Percentiles rank a stretch among this genome's conserved stretches.
Conservation (phyloP, 129 eudicot species). For the Helianthus tuberosus region DNA sequence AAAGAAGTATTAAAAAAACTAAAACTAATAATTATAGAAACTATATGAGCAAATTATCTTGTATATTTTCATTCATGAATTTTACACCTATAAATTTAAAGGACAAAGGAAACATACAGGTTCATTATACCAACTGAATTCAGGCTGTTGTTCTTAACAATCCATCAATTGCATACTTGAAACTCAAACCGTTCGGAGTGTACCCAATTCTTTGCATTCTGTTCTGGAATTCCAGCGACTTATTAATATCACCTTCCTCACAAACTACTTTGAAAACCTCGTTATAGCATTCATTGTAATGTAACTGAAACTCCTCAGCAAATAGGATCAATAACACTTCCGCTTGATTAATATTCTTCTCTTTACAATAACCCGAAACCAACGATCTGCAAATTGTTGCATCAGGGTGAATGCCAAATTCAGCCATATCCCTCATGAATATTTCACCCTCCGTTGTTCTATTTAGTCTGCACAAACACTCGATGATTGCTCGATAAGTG, state of each 20-base stretch:
- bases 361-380: slow-evolving; percentile 58
- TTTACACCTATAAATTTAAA: no score
- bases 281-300: slow-evolving; percentile 66
- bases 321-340: slow-evolving; percentile 49
- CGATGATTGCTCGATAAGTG: slow-evolving; percentile 60
- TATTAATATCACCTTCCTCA: slow-evolving; percentile 53
- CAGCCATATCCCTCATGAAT: slow-evolving; percentile 71
- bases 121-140: not conserved
- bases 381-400: slow-evolving; percentile 54
- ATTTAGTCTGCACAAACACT: slow-evolving; percentile 56
- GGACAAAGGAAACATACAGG: no score
- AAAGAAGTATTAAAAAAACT: no score
- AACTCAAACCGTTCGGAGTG: slow-evolving; percentile 58
- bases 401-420: slow-evolving; percentile 57
- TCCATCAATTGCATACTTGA: slow-evolving; percentile 63
- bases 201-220: slow-evolving; percentile 66
- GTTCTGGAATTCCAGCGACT: slow-evolving; percentile 60
- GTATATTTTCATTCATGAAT: no score
- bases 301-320: slow-evolving; percentile 53
- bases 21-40: no score
- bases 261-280: slow-evolving; percentile 47
- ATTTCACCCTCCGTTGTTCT: slow-evolving; percentile 64
- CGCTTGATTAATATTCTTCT: slow-evolving; percentile 51
- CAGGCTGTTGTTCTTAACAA: slow-evolving; percentile 38
- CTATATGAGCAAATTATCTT: no score